phyloP scores from a whole-genome alignment of 306 rosid genomes.

The Medicago ruthenica region DNA sequence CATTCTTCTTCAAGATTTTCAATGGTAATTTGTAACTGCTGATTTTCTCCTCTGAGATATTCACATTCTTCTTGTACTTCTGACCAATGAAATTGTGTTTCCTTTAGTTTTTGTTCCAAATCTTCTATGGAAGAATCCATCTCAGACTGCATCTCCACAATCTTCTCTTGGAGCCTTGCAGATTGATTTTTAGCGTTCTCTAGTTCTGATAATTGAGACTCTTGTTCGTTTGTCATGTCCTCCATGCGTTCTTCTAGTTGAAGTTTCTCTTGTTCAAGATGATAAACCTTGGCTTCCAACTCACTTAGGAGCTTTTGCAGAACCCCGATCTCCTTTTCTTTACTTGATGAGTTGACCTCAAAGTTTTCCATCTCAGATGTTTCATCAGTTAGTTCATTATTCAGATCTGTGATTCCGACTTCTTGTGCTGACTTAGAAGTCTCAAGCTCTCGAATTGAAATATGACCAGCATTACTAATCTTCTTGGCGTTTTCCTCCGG shows the following conservation, averaged over 20 bases:
- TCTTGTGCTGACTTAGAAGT: constrained; percentile 46
- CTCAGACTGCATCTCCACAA: constrained; percentile 51
- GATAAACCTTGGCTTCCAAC: constrained; percentile 52
- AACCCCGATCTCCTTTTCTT: constrained; percentile 50
- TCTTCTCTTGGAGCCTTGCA: constrained; percentile 52
- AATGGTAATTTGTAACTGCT: constrained; percentile 36
- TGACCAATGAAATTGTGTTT: constrained; percentile 31
- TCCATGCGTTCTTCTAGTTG: constrained; percentile 51
- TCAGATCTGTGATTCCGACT: constrained; percentile 49
- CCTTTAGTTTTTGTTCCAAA: constrained; percentile 38
- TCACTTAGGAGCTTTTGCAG: constrained; percentile 45
- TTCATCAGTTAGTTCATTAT: constrained; percentile 40
- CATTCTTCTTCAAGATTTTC: constrained; percentile 42
- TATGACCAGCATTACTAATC: constrained; percentile 35
- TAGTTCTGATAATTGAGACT: constrained; percentile 51
- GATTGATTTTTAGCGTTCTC: constrained; percentile 51
- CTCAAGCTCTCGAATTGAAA: constrained; percentile 47
- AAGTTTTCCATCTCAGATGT: constrained; percentile 48
- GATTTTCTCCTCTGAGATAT: constrained; percentile 43
- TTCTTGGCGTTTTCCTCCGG: constrained; percentile 43
- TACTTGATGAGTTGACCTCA: constrained; percentile 49
- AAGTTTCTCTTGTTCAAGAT: constrained; percentile 51
- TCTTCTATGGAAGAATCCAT: constrained; percentile 50
- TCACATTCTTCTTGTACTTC: constrained; percentile 47
- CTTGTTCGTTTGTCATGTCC: constrained; percentile 47